phyloP scores from a whole-genome alignment of 2,329 filamentous ascomycete genomes.

The Polytolypa hystricis region DNA sequence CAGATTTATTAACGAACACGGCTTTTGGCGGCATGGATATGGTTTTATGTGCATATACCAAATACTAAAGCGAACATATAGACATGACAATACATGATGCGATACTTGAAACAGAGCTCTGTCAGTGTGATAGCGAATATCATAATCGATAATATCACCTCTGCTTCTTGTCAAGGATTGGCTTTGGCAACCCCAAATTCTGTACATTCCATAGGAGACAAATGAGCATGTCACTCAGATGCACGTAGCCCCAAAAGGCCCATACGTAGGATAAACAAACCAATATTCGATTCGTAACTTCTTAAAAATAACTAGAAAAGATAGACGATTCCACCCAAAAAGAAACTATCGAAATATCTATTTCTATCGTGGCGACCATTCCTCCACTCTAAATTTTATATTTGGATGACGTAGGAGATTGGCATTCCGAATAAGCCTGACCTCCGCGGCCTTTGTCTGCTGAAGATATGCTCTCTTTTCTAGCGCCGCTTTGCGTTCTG shows the following conservation, averaged over 20 bases:
- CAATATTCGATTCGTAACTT: neutral
- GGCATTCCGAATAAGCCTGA: conserved; percentile 69
- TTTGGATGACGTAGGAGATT: conserved; percentile 56
- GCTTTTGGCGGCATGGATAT: neutral
- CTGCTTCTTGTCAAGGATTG: too few species aligned
- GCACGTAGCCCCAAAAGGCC: too few species aligned
- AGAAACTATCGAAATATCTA: neutral
- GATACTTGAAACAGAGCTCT: too few species aligned
- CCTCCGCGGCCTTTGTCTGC: conserved; percentile 74
- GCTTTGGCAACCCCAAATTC: too few species aligned
- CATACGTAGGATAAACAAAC: neutral
- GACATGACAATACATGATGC: too few species aligned
- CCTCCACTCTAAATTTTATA: conserved; percentile 48
- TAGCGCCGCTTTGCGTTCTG: conserved; percentile 37
- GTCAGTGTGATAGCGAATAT: too few species aligned
- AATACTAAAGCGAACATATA: too few species aligned
- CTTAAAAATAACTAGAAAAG: conserved; percentile 2
- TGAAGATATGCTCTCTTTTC: conserved; percentile 54
- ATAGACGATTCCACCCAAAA: neutral
- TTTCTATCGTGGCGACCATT: neutral
- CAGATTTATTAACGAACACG: neutral
- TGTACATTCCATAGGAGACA: too few species aligned
- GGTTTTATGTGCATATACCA: too few species aligned
- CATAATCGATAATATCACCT: too few species aligned
- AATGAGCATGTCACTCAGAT: too few species aligned